phyloP scores from a whole-genome alignment of 2,329 filamentous ascomycete species.

The Calonectria pauciramosa region DNA sequence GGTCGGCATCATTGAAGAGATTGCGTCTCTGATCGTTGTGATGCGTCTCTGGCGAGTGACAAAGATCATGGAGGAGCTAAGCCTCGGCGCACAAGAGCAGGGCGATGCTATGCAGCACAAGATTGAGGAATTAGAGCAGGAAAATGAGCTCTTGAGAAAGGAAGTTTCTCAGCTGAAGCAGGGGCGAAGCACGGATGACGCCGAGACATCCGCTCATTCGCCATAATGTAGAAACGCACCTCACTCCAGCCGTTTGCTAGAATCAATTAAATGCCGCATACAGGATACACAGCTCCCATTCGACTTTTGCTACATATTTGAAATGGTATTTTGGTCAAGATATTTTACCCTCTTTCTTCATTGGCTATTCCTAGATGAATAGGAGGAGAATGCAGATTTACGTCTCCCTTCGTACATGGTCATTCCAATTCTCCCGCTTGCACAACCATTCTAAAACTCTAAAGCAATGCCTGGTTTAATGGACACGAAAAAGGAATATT shows the following conservation, averaged over 20 bases:
- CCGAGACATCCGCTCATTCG: neutral
- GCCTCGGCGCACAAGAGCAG: conserved; percentile 72
- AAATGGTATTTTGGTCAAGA: neutral
- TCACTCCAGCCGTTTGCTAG: neutral
- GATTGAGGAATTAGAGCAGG: conserved; percentile 65
- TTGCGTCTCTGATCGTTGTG: conserved; percentile 75
- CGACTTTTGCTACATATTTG: neutral
- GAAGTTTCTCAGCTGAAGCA: conserved; percentile 6
- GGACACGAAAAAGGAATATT: too few relatives aligned
- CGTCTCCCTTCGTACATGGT: too few relatives aligned
- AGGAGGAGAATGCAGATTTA: too few relatives aligned
- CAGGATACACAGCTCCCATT: neutral
- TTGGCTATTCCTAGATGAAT: neutral
- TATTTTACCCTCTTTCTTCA: neutral
- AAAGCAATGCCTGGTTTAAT: too few relatives aligned
- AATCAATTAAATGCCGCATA: neutral
- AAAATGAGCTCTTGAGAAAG: conserved; percentile 49
- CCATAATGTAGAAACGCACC: neutral
- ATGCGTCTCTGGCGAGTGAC: conserved; percentile 78
- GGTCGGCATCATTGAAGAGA: conserved; percentile 71
- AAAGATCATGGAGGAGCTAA: conserved; percentile 79
- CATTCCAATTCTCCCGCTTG: too few relatives aligned
- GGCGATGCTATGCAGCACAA: conserved; percentile 69
- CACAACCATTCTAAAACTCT: too few relatives aligned
- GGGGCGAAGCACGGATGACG: neutral